A percentile compares a stretch with the other conserved stretches of the same genome.
These are phyloP conservation scores for Coprinopsis marcescibilis DNA, from an alignment of 768 basidiomycete genomes.

Conservation along the genomic window DNA sequence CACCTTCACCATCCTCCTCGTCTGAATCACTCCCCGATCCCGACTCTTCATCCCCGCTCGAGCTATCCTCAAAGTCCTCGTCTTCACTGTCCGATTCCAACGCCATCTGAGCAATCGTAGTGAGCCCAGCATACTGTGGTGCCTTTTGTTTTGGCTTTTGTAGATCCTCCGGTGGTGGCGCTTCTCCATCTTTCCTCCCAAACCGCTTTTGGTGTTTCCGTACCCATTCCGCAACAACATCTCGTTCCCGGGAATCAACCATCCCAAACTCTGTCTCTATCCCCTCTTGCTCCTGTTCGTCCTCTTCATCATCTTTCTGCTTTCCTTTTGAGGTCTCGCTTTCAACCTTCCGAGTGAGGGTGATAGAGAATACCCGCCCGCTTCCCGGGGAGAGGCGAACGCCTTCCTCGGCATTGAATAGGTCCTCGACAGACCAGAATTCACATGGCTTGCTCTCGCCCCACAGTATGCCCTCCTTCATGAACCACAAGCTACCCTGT, in stretches of 20 bases:
- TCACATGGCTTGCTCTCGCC: constrained; percentile 74
- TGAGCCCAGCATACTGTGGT: constrained; percentile 17
- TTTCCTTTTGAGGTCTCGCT: constrained; percentile 15
- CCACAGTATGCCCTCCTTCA: constrained; percentile 61
- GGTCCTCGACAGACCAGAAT: constrained; percentile 61
- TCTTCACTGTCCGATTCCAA: constrained; percentile 38
- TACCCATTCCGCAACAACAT: constrained; percentile 64
- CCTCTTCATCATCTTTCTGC: constrained; percentile 20
- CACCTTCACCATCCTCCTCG: constrained; percentile 19
- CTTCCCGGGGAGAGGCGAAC: constrained; percentile 54
- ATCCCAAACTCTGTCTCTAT: constrained; percentile 66
- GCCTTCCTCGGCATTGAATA: constrained; percentile 45
- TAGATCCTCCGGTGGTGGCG: constrained; percentile 4
- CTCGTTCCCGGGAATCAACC: constrained; percentile 66
- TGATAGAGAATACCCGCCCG: constrained; percentile 63
- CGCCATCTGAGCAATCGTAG: constrained; percentile 26
- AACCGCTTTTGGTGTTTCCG: constrained; percentile 50
- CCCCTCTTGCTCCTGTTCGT: constrained; percentile 1
- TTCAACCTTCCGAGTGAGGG: constrained; percentile 36
- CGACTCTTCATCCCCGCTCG: constrained; percentile 20
- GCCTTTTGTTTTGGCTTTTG: constrained; percentile 12
- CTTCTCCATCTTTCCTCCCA: constrained; percentile 32
- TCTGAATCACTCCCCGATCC: constrained; percentile 19
- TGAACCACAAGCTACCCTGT: constrained; percentile 67
- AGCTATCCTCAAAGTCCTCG: constrained; percentile 36